Evolutionary conservation across 768 basidiomycete species (phyloP).

Genomic region (Fomitopsis serialis): DNA sequence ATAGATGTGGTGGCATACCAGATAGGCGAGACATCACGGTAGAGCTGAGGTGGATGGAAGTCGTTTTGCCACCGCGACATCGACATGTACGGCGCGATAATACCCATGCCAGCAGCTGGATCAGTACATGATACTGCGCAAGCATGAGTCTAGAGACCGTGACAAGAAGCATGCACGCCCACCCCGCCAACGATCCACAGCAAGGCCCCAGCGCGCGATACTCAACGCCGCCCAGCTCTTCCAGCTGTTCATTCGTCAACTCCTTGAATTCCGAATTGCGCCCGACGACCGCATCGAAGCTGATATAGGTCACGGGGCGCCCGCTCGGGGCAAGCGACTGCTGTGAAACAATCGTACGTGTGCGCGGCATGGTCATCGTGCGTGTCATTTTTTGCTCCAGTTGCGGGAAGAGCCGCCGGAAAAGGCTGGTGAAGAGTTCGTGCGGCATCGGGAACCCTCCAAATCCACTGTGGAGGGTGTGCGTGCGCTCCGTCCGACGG

Average conservation of each 20-base stretch:
- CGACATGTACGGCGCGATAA: conserved; percentile 80
- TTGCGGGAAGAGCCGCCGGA: conserved; percentile 59
- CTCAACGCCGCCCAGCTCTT: conserved; percentile 92
- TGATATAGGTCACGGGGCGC: conserved; percentile 69
- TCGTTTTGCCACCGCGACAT: conserved; percentile 49
- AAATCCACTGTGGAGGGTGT: conserved; percentile 42
- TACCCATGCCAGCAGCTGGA: conserved; percentile 64
- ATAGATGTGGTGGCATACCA: conserved; percentile 44
- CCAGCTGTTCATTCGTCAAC: conserved; percentile 76
- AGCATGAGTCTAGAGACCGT: not conserved
- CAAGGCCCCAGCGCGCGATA: conserved; percentile 79
- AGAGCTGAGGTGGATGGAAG: conserved; percentile 56
- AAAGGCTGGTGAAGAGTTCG: conserved; percentile 42
- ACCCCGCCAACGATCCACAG: conserved; percentile 78
- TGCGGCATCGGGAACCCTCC: conserved; percentile 76
- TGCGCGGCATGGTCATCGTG: conserved; percentile 72
- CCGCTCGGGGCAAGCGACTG: conserved; percentile 30
- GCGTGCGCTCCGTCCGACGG: conserved; percentile 13
- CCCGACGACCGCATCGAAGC: conserved; percentile 82
- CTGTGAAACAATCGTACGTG: conserved; percentile 53
- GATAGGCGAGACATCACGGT: conserved; percentile 47
- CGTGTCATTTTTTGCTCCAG: conserved; percentile 51
- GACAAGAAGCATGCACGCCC: conserved; percentile 26
- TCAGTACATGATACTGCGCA: conserved; percentile 68
- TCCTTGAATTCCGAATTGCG: conserved; percentile 69